Base-by-base conservation (phyloP, 83 land plant species). In the Picea abies region DNA sequence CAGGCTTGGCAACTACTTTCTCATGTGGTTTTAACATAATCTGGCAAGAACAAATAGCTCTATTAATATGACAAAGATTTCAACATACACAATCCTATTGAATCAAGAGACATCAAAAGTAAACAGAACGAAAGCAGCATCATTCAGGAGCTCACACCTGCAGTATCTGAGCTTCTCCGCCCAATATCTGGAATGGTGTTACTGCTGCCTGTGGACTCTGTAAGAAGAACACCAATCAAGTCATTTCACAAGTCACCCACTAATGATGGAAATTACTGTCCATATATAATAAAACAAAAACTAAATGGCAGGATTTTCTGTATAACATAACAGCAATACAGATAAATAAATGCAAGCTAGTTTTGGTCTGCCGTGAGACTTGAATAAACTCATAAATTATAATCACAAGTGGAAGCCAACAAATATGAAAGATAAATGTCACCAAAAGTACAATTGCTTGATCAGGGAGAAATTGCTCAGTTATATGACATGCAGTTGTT, bases 11-110 rank as follows among this genome's bases (percentile, higher is more conserved):
- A 66, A 84, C 72, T 37, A 94, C 83, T 79, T 91, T 94, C 25
- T 94, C 97, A 82, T 94, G 93, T 37, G 95, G 87, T 80, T 94
- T 96, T 81, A 96, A 67, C 97, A 96, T 96, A 63, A 96, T 94
- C 98, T 96, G 90, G 22, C 20, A 44, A 49, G 47, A 22, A 76
- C 61, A 49, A 65, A 81, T 20, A 47, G 25, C 26, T 2, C 41
- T 78, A n/a, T 78, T 78, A 16, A 60, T 69, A 78, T 15, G 80
- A 1, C 22, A 52, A 56, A 14, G 5, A 78, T 14, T 52, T 44
- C 6, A 26, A 70, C 17, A 37, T 44, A 44, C 39, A 22, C 16
- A 22, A 73, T 41, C 22, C 58, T 41, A 44, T 17, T 32, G 10
- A 39, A 39, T 39, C 9, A 73, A 47, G 58, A 73, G 47, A 47